Conservation (phyloP, 1,284 basidiomycete genomes). For the Xerocomus minutiporus region DNA sequence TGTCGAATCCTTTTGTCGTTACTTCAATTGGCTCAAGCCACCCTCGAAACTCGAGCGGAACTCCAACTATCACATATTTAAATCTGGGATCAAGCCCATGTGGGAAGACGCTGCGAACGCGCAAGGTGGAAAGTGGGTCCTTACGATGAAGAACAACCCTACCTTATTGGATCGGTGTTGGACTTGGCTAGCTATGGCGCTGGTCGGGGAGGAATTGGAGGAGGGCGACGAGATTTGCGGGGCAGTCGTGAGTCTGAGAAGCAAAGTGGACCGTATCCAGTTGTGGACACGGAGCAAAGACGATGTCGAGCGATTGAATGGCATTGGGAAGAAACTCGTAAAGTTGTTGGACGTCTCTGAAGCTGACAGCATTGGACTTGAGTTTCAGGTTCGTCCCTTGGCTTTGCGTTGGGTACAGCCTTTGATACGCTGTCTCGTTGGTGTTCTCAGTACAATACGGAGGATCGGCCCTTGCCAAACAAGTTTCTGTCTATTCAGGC, state of each 20-base stretch:
- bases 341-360: conserved; percentile 78
- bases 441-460: conserved; percentile 64
- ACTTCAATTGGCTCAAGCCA: conserved; percentile 91
- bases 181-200: conserved; percentile 86
- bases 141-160: conserved; percentile 85
- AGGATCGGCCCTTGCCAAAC: conserved; percentile 71
- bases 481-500: conserved; percentile 78
- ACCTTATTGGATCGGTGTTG: conserved; percentile 81
- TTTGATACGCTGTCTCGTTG: conserved; percentile 1
- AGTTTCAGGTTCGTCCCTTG: conserved; percentile 69
- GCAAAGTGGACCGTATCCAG: conserved; percentile 87
- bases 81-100: conserved; percentile 88
- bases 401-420: not conserved
- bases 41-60: conserved; percentile 84
- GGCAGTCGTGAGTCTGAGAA: conserved; percentile 82
- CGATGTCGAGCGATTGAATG: conserved; percentile 79
- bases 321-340: conserved; percentile 76
- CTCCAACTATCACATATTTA: conserved; percentile 94
- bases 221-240: conserved; percentile 85
- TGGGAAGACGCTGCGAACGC: conserved; percentile 95
- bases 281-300: conserved; percentile 83
- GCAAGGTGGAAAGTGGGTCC: conserved; percentile 89
- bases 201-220: conserved; percentile 89
- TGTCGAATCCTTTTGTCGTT: conserved; percentile 88
- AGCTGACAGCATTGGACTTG: conserved; percentile 75